Percentiles rank a stretch among this genome's conserved stretches.
Evolutionary conservation across 1,284 basidiomycete genomes (phyloP).

Genomic region (Trichosporon faecale): DNA sequence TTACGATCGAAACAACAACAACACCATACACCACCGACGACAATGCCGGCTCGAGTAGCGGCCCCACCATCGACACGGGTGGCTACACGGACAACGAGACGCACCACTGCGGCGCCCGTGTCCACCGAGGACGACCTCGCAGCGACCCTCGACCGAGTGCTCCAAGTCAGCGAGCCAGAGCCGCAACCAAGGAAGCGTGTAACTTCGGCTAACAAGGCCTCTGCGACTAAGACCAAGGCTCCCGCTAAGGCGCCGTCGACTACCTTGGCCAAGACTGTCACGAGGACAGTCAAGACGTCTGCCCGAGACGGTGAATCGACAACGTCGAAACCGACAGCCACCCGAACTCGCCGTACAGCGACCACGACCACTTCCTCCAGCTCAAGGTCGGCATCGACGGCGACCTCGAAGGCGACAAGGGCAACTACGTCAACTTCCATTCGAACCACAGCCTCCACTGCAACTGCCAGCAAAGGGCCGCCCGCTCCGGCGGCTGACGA

Average conservation of each 20-base stretch:
- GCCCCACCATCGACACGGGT: slow-evolving; percentile 6
- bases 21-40: background rate
- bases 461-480: background rate
- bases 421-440: background rate
- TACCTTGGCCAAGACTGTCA: background rate
- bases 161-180: background rate
- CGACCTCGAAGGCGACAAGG: background rate
- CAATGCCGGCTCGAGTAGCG: slow-evolving; percentile 6
- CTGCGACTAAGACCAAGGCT: background rate
- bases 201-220: background rate
- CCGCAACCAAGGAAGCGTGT: background rate
- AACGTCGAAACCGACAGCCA: background rate
- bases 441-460: background rate
- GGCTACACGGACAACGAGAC: background rate
- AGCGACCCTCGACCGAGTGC: background rate
- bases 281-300: background rate
- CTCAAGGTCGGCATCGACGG: background rate
- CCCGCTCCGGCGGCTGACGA: background rate
- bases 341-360: background rate
- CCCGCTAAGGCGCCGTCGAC: background rate
- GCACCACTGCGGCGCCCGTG: background rate
- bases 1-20: slow-evolving; percentile 11
- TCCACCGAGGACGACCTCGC: background rate
- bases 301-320: background rate
- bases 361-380: background rate